Percentiles rank a stretch among this genome's conserved stretches.
Conservation (phyloP, 371 early-diverging fungal species). For the Catenaria anguillulae region DNA sequence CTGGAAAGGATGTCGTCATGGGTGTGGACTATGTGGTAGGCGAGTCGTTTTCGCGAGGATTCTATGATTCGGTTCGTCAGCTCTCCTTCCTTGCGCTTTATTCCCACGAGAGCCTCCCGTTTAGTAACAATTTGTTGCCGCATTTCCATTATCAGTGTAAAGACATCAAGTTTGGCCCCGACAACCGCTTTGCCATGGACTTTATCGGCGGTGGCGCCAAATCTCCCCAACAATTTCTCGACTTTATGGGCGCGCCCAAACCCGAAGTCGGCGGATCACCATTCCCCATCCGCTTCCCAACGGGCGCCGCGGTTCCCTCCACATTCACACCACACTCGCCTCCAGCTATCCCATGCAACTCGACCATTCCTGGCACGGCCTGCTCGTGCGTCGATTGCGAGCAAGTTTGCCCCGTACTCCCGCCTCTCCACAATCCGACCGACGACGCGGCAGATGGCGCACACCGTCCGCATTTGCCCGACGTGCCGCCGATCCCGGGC, state of each 20-base stretch:
- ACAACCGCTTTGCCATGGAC: conserved; percentile 55
- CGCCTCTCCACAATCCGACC: conserved; percentile 30
- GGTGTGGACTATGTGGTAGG: conserved; percentile 44
- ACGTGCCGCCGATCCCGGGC: conserved; percentile 9
- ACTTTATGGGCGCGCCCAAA: conserved; percentile 42
- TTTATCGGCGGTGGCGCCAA: conserved; percentile 59
- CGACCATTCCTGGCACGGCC: conserved; percentile 33
- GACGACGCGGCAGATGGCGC: conserved; percentile 11
- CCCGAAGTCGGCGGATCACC: conserved; percentile 46
- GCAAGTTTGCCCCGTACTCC: conserved; percentile 38
- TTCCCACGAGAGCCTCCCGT: no score
- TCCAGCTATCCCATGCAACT: conserved; percentile 37
- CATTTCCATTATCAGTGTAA: conserved; percentile 28
- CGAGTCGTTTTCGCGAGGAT: conserved; percentile 37
- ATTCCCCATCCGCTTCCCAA: conserved; percentile 51
- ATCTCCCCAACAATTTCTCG: conserved; percentile 46
- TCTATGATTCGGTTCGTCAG: conserved; percentile 36
- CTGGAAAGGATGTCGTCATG: conserved; percentile 25
- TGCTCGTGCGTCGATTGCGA: conserved; percentile 62
- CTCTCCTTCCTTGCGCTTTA: no score
- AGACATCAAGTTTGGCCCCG: conserved; percentile 52
- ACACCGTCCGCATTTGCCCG: no score
- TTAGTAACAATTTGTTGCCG: no score
- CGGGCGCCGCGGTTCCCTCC: conserved; percentile 13
- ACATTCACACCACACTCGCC: conserved; percentile 23